These are phyloP conservation scores for Tylopilus felleus DNA, from an alignment of 768 basidiomycete genomes.

Conservation along the genomic window DNA sequence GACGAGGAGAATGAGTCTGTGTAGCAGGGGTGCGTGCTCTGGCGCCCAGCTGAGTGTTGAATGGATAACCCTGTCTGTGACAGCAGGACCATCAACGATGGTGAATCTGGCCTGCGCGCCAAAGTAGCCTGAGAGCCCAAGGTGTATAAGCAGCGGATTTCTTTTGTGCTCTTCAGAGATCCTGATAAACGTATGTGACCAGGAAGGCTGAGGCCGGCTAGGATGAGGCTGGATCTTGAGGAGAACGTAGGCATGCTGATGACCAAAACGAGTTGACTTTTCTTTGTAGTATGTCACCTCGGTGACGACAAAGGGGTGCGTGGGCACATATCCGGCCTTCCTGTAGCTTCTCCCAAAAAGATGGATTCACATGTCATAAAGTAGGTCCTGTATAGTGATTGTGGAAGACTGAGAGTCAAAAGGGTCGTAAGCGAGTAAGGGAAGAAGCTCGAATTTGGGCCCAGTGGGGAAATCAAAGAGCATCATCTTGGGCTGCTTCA, in stretches of 20 bases:
- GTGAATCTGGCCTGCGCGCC: too few relatives aligned
- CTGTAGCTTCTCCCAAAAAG: not conserved
- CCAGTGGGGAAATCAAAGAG: too few relatives aligned
- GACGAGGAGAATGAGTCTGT: not conserved
- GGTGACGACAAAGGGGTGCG: not conserved
- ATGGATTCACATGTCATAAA: not conserved
- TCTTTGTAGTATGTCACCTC: not conserved
- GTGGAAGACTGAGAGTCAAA: not conserved
- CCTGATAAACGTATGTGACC: not conserved
- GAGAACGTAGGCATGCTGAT: not conserved
- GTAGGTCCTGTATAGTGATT: not conserved
- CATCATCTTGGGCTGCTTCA: too few relatives aligned
- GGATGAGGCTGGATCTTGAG: not conserved
- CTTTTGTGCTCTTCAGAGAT: not conserved
- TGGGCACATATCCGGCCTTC: not conserved
- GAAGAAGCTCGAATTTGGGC: not conserved
- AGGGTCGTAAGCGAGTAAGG: not conserved
- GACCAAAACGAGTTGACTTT: not conserved
- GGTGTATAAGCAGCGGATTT: not conserved
- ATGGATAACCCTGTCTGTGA: not conserved
- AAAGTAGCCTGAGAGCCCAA: not conserved
- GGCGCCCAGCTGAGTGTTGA: not conserved
- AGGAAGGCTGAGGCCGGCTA: not conserved
- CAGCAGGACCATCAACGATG: not conserved
- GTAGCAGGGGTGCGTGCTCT: not conserved